These are phyloP conservation scores for Gardenia jasminoides DNA, from an alignment of 257 asterid genomes.

Conservation along the genomic window DNA sequence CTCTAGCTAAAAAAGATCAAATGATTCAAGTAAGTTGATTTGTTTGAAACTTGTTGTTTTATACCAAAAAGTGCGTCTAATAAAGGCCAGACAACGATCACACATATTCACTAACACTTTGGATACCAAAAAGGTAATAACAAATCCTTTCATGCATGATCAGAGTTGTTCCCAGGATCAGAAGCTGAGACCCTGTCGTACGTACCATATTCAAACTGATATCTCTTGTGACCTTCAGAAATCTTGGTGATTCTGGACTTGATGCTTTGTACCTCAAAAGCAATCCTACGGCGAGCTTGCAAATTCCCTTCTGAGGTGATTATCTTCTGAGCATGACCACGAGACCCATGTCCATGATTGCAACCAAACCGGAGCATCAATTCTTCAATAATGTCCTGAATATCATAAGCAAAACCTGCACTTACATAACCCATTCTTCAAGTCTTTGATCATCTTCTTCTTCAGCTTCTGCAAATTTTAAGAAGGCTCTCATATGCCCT, in stretches of 20 bases:
- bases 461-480: not conserved
- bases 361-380: not conserved
- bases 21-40: too few species aligned
- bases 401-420: not conserved
- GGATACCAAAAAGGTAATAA: too few species aligned
- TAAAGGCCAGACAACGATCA: too few species aligned
- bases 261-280: not conserved
- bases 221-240: conserved; percentile 11
- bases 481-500: conserved; percentile 9
- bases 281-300: not conserved
- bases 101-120: too few species aligned
- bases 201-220: not conserved
- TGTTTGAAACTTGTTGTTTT: too few species aligned
- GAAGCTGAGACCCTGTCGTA: not conserved
- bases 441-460: conserved; percentile 3
- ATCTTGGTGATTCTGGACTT: not conserved
- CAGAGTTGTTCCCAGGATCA: not conserved
- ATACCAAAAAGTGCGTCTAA: too few species aligned
- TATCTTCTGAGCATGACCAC: not conserved
- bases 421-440: not conserved
- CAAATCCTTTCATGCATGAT: too few species aligned
- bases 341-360: not conserved
- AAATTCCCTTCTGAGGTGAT: not conserved
- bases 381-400: conserved; percentile 3
- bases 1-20: too few species aligned